Evolutionary conservation across 495 filamentous ascomycete species (phyloP).

Genomic region (Penicillium desertorum): DNA sequence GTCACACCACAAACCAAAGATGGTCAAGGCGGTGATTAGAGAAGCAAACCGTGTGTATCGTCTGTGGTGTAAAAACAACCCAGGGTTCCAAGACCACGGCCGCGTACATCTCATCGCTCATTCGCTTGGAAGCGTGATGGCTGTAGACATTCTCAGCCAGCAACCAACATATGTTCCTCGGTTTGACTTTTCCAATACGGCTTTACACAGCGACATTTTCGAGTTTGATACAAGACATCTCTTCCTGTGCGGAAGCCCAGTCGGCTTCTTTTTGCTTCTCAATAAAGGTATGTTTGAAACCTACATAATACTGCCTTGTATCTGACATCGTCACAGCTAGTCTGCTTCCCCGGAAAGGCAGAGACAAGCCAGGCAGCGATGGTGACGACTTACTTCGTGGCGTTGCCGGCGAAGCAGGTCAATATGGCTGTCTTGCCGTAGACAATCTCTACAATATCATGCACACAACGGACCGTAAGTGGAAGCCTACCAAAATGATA

Average conservation of each 20-base stretch:
- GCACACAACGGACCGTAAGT: slow-evolving; percentile 57
- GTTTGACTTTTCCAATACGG: slow-evolving; percentile 51
- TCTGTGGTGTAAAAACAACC: slow-evolving; percentile 91
- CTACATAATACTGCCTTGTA: not conserved
- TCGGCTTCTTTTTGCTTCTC: slow-evolving; percentile 87
- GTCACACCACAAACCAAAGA: slow-evolving; percentile 90
- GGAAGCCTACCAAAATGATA: not conserved
- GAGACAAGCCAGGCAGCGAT: slow-evolving; percentile 71
- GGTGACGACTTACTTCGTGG: slow-evolving; percentile 60
- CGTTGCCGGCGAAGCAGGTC: slow-evolving; percentile 71
- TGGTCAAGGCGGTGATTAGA: slow-evolving; percentile 83
- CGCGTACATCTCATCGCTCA: slow-evolving; percentile 92
- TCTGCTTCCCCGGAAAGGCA: slow-evolving; percentile 74
- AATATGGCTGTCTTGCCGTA: slow-evolving; percentile 86
- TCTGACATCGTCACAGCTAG: slow-evolving; percentile 45
- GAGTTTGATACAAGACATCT: slow-evolving; percentile 88
- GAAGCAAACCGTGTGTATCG: slow-evolving; percentile 94
- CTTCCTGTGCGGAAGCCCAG: slow-evolving; percentile 90
- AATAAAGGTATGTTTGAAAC: slow-evolving; percentile 58
- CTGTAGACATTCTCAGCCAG: slow-evolving; percentile 81
- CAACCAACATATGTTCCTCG: slow-evolving; percentile 71
- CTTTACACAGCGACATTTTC: slow-evolving; percentile 62
- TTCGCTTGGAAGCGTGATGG: slow-evolving; percentile 91
- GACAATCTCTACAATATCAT: slow-evolving; percentile 97
- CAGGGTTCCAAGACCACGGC: slow-evolving; percentile 74